A percentile compares a stretch with the other conserved stretches of the same genome.
Evolutionary conservation across 495 filamentous ascomycete genomes (phyloP).

Genomic region (Neurospora sp.): DNA sequence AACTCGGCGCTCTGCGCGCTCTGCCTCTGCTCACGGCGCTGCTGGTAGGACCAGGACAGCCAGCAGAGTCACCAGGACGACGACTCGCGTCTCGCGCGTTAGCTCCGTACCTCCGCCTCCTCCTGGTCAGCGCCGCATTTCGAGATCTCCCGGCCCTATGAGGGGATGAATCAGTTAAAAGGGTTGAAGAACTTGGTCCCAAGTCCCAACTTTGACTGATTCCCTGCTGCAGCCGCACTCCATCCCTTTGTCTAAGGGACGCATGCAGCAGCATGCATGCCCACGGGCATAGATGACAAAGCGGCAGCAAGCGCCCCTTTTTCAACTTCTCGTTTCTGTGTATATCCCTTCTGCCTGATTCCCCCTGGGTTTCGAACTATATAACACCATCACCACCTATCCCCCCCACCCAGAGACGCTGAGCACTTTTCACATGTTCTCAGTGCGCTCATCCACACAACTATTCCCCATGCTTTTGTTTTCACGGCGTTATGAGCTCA

Average conservation of each 20-base stretch:
- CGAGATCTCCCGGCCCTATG: constrained; percentile 9
- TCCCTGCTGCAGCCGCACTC: not conserved
- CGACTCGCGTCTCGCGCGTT: constrained; percentile 20
- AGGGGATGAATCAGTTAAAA: constrained; percentile 1
- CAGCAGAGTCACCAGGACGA: constrained; percentile 21
- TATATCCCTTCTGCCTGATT: not conserved
- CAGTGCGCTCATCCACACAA: not conserved
- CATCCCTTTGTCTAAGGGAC: not conserved
- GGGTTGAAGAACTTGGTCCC: not conserved
- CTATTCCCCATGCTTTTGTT: not conserved
- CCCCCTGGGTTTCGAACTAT: not conserved
- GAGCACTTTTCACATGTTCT: not conserved
- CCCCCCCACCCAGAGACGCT: not conserved
- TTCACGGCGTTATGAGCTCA: not conserved
- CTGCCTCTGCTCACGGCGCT: not conserved
- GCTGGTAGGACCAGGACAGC: constrained; percentile 9
- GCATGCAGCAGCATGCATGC: not conserved
- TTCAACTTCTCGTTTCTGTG: not conserved
- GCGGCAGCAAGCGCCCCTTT: not conserved
- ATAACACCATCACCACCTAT: not conserved
- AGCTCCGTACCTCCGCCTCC: constrained; percentile 7
- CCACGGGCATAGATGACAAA: not conserved
- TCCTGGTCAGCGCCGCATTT: not conserved
- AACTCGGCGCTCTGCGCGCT: constrained; percentile 15
- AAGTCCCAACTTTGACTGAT: not conserved